Evolutionary conservation across 768 basidiomycete species (phyloP), one percentile per base, ranked within the genome.

Genomic region (Hypholoma fasciculare): DNA sequence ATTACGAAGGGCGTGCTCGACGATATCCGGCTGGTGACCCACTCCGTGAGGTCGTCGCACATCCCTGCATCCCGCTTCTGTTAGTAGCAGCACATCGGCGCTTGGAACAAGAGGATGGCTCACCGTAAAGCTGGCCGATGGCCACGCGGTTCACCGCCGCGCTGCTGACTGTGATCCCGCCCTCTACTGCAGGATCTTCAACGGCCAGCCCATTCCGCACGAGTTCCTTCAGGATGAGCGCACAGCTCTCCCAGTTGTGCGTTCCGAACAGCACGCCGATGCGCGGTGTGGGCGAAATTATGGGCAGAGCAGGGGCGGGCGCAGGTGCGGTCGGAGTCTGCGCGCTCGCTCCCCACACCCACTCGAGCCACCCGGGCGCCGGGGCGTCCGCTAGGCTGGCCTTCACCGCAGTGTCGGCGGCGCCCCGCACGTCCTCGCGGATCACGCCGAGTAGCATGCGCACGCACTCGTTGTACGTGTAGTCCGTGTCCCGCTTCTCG

Each of bases 91-190:
- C 19, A 14, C 13, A 46, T 26, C 46, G 64, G 20, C 36, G 52
- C 53, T 43, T 17, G 17, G 7, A 16, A 19, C 47, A 3, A 30
- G 17, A 48, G 27, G 17, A 19, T 4, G 27, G 72, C 81, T 46
- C 43, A 92, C 94, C 94, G 61, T 89, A 94, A 20, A 98, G 72
- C 70, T 97, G 95, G 4, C 85, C 93, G 59, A 96, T 78, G 16
- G 84, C 77, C 9, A 96, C 72, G 60, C 89, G 75, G 63, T 91
- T 88, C 8, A 82, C 77, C 1, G 87, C 85, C 9, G 80, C 80
- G 2, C 82, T 76, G 8, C 71, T 65, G 13, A 95, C 66, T n/a
- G 66, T 59, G 30, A 78, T 64, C 37, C 63, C 54, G 65, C 69
- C 46, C 58, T 63, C 51, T 27, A 56, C n/a, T 38, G 56, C 16